Evolutionary conservation across 1,284 basidiomycete species (phyloP).

Genomic region (Pseudozyma tsukubaensis): DNA sequence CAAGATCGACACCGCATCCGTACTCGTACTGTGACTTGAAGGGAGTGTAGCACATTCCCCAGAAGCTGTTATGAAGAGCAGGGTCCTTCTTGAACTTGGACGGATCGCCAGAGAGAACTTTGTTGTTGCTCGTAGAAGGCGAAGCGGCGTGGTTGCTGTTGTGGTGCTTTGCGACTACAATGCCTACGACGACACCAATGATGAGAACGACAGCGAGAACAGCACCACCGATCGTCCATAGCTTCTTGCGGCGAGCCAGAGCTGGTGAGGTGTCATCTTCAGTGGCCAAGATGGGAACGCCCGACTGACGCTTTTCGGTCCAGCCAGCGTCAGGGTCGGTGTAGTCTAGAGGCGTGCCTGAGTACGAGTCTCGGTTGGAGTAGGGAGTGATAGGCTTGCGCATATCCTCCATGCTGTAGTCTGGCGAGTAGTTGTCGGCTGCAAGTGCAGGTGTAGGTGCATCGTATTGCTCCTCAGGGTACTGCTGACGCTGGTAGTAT

Average conservation of each 20-base stretch:
- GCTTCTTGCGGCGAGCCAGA: conserved; percentile 19
- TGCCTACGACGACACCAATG: conserved; percentile 31
- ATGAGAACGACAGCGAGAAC: conserved; percentile 24
- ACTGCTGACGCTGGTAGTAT: conserved; percentile 29
- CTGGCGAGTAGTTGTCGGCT: conserved; percentile 38
- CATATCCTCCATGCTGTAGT: conserved; percentile 45
- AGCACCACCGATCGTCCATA: conserved; percentile 29
- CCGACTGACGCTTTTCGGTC: conserved; percentile 32
- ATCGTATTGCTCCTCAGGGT: conserved; percentile 25
- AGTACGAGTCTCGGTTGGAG: conserved; percentile 21
- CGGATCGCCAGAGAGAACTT: conserved; percentile 27
- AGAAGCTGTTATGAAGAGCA: conserved; percentile 41
- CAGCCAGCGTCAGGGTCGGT: conserved; percentile 44
- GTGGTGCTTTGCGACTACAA: conserved; percentile 32
- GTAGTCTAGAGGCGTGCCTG: conserved; percentile 18
- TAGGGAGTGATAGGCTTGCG: conserved; percentile 20
- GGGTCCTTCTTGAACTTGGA: conserved; percentile 40
- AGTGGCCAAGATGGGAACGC: conserved; percentile 11
- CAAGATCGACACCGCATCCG: conserved; percentile 36
- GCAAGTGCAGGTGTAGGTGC: conserved; percentile 34
- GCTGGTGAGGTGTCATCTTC: neutral
- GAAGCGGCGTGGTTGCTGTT: conserved; percentile 12
- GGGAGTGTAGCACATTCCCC: conserved; percentile 46
- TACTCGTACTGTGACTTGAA: conserved; percentile 42
- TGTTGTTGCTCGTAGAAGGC: conserved; percentile 16